These are phyloP conservation scores for Pythium aquatile DNA, from an alignment of 352 stramenopile species.

Conservation along the genomic window DNA sequence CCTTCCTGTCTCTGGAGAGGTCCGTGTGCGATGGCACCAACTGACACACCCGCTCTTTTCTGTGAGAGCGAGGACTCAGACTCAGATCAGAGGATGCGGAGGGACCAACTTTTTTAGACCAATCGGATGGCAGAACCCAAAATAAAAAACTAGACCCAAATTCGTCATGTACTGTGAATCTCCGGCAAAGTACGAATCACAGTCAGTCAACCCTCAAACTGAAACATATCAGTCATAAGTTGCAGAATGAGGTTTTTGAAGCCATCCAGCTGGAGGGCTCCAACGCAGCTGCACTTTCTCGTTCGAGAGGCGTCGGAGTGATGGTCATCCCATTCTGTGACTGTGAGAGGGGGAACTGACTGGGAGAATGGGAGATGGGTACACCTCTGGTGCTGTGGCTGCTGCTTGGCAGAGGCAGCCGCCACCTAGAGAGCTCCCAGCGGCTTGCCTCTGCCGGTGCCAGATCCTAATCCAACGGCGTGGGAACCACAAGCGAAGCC, in stretches of 20 bases:
- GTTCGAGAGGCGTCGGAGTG: neutral
- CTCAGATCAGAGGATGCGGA: neutral
- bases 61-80: neutral
- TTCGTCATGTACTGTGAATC: neutral
- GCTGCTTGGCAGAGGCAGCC: neutral
- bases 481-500: neutral
- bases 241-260: conserved; percentile 14
- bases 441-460: neutral
- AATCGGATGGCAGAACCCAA: neutral
- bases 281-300: neutral
- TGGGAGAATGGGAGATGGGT: conserved; percentile 19
- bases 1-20: conserved; percentile 12
- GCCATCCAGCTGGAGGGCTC: conserved; percentile 10
- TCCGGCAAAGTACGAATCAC: conserved; percentile 5
- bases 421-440: neutral
- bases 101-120: neutral
- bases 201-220: neutral
- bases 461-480: neutral
- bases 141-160: neutral
- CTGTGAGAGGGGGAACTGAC: neutral
- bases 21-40: neutral
- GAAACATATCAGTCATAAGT: neutral
- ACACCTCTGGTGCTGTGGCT: neutral
- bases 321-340: neutral
- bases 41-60: conserved; percentile 11